Base-by-base conservation (phyloP, 2,329 filamentous ascomycete genomes). In the Truncatella angustata region DNA sequence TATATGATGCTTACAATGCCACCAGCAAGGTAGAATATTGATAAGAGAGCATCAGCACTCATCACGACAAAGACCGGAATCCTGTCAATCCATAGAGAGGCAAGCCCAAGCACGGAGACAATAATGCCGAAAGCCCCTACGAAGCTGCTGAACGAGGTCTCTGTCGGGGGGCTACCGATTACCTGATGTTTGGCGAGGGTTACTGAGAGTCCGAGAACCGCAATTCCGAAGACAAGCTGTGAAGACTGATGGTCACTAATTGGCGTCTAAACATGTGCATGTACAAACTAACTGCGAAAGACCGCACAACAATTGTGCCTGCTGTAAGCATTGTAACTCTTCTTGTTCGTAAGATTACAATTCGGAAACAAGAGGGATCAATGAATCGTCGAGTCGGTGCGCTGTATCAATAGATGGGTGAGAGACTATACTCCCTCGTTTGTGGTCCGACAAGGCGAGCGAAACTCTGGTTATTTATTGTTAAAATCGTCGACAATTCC, bases 61-160 rank as follows among this genome's bases (percentile, higher is more conserved):
- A 65, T 55, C 18, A 63, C 49, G n/a, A 59, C 58, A 0, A 66
- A 24, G 2, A 46, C 40, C 1, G 66, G 65, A 6, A 70, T 60
- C 47, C 59, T 62, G 23, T 68, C 60, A 53, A 67, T 23, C 49
- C 65, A 63, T 9, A 68, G 30, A 12, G 59, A 53, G 5, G 58
- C 56, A 26, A 66, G 49, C 4, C 62, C 66, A 21, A 70, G 44
- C 24, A 53, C 52, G 1, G 65, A 61, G 42, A 62, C 60, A 14
- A 69, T 54, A 42, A 70, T 56, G 20, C 67, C 66, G 30, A 69
- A 67, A 1, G 63, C 67, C 21, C 67, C 67, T 1, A 59, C 57
- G 51, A 69, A 69, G 54, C 60, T 62, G 40, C 60, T 61, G 53
- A 68, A 70, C 4, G 65, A 63, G 2, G 66, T 69, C 46, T 67